A percentile compares a stretch with the other conserved stretches of the same genome.
Evolutionary conservation across 371 early-diverging fungal genomes (phyloP).

Genomic region (Blyttiomyces sp.): DNA sequence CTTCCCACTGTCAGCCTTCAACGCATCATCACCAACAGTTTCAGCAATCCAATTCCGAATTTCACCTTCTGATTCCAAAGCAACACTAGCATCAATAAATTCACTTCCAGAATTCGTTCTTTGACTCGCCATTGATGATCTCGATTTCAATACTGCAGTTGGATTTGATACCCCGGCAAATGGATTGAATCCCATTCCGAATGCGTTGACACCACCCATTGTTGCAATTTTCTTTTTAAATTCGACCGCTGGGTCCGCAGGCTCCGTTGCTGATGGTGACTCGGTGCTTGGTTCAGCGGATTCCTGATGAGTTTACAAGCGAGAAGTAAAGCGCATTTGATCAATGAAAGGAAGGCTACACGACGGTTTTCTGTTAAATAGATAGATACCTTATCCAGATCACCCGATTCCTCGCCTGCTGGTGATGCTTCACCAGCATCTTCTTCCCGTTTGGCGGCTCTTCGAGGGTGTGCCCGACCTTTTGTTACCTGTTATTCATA

Average conservation of each 20-base stretch:
- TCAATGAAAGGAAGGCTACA: neutral
- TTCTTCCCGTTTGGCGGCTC: neutral
- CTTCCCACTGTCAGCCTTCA: neutral
- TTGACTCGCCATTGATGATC: neutral
- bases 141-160: slow-evolving; percentile 1
- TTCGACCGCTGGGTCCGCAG: neutral
- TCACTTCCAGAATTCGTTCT: neutral
- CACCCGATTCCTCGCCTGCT: neutral
- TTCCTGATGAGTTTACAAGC: neutral
- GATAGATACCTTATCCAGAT: neutral
- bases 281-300: neutral
- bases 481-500: slow-evolving; percentile 9
- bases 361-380: neutral
- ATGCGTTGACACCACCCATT: slow-evolving; percentile 22
- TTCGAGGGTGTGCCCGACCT: slow-evolving; percentile 1
- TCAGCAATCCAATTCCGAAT: slow-evolving; percentile 8
- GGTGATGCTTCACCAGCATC: neutral
- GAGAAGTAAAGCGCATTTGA: neutral
- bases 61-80: slow-evolving; percentile 3
- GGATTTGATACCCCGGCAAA: slow-evolving; percentile 15
- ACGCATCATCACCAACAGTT: neutral
- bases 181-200: slow-evolving; percentile 25
- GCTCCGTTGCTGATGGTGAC: neutral
- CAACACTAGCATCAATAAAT: neutral
- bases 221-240: slow-evolving; percentile 14